Percentiles rank a stretch among this genome's conserved stretches.
Evolutionary conservation across 371 early-diverging fungal genomes (phyloP).

Genomic region (Dentiscutata heterogama): DNA sequence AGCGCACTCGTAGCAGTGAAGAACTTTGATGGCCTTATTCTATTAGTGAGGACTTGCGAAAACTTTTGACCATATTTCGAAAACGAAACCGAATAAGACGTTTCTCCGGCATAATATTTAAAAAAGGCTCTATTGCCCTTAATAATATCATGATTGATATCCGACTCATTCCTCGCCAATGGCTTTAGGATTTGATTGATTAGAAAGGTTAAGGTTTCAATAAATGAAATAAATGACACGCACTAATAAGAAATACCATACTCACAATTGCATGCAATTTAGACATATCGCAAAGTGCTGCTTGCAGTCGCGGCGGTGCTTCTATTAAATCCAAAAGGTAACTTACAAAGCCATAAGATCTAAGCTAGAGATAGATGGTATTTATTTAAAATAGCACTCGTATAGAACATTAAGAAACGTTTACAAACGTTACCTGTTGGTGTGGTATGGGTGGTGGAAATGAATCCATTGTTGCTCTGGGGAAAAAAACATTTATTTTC

Average conservation of each 20-base stretch:
- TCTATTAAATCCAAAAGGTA: slow-evolving; percentile 81
- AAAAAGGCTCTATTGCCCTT: slow-evolving; percentile 50
- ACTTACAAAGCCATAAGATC: slow-evolving; percentile 74
- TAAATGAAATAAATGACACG: not conserved
- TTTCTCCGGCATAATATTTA: slow-evolving; percentile 64
- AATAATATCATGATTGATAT: slow-evolving; percentile 55
- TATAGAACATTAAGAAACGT: not conserved
- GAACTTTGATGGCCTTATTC: slow-evolving; percentile 52
- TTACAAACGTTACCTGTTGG: slow-evolving; percentile 51
- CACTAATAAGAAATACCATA: slow-evolving; percentile 10
- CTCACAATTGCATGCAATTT: slow-evolving; percentile 70
- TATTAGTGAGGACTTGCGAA: slow-evolving; percentile 56
- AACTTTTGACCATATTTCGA: slow-evolving; percentile 62
- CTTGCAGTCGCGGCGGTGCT: slow-evolving; percentile 74
- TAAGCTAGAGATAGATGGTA: slow-evolving; percentile 43
- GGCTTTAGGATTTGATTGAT: slow-evolving; percentile 51
- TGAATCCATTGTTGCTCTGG: slow-evolving; percentile 48
- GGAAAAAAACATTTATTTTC: slow-evolving; percentile 70
- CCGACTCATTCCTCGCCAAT: slow-evolving; percentile 54
- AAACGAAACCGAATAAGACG: slow-evolving; percentile 59
- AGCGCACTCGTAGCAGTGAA: slow-evolving; percentile 62
- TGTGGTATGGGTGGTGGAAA: slow-evolving; percentile 59
- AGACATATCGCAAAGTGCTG: slow-evolving; percentile 69
- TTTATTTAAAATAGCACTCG: not conserved
- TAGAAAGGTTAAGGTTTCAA: not conserved